Percentiles rank a stretch among this genome's conserved stretches.
phyloP scores from a whole-genome alignment of 768 basidiomycete genomes.

The Hortiboletus campestris region DNA sequence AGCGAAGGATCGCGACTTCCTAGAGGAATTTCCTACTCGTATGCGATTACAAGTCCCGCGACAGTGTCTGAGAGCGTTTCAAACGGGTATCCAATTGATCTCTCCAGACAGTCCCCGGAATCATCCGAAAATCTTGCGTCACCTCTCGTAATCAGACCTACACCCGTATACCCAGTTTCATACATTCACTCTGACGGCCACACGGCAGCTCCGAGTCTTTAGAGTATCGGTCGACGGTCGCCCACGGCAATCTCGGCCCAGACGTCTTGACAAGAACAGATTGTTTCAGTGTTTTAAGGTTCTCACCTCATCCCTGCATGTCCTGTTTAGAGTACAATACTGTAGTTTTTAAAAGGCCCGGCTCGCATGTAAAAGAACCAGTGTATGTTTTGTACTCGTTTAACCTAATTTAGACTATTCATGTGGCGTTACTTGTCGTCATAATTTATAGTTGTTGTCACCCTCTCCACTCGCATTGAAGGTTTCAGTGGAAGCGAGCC shows the following conservation, averaged over 20 bases:
- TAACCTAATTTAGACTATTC: slow-evolving; percentile 3
- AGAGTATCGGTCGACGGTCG: not conserved
- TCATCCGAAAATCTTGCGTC: slow-evolving; percentile 10
- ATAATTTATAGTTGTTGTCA: not conserved
- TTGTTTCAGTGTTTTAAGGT: slow-evolving; percentile 8
- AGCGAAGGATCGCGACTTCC: slow-evolving; percentile 13
- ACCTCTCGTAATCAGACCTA: slow-evolving; percentile 29
- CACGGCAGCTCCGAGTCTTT: not conserved
- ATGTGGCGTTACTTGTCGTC: not conserved
- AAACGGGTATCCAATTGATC: not conserved
- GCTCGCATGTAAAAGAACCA: not conserved
- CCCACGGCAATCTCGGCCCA: not conserved
- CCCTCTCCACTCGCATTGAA: not conserved
- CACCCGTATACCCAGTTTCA: slow-evolving; percentile 27
- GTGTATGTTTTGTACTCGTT: slow-evolving; percentile 3
- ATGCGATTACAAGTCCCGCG: slow-evolving; percentile 2
- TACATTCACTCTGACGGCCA: slow-evolving; percentile 16
- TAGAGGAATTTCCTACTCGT: slow-evolving; percentile 6
- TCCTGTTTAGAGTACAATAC: slow-evolving; percentile 11
- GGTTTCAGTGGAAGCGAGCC: not conserved
- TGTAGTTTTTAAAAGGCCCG: slow-evolving; percentile 13
- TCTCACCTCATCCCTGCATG: slow-evolving; percentile 4
- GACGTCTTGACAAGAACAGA: not conserved
- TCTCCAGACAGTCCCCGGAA: slow-evolving; percentile 2
- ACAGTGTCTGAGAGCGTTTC: slow-evolving; percentile 2